phyloP scores from a whole-genome alignment of 1,284 basidiomycete genomes.

The Rhodotorula sp. region DNA sequence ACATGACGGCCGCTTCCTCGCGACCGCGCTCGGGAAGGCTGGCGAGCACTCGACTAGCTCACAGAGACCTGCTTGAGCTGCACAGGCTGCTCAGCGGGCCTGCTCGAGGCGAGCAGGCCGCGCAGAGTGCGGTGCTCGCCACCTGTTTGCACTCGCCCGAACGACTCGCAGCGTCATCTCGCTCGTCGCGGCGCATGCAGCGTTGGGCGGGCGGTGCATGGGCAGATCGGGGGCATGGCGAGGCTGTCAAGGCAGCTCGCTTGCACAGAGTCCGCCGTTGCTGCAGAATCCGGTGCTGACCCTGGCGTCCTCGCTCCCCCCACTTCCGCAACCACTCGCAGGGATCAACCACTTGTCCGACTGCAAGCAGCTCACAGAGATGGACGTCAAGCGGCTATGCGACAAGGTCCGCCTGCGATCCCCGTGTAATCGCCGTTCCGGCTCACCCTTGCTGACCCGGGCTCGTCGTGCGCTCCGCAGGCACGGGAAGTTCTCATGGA shows the following conservation, averaged over 20 bases:
- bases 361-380: slow-evolving; percentile 95
- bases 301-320: not conserved
- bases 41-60: not conserved
- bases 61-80: not conserved
- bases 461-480: slow-evolving; percentile 54
- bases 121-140: not conserved
- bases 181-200: not conserved
- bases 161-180: not conserved
- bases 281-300: not conserved
- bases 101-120: not conserved
- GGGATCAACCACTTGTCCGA: slow-evolving; percentile 95
- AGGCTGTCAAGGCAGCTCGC: not conserved
- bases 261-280: no score
- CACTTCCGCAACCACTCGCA: not conserved
- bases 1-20: not conserved
- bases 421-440: not conserved
- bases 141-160: not conserved
- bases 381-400: slow-evolving; percentile 95
- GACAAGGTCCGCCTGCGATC: slow-evolving; percentile 74
- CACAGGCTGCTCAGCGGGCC: no score
- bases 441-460: not conserved
- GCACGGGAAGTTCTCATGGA: slow-evolving; percentile 97
- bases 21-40: not conserved
- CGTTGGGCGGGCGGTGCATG: not conserved
- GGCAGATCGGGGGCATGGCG: no score